Percentiles rank a stretch among this genome's conserved stretches.
Evolutionary conservation across 164 flowering plant species (phyloP).

Genomic region (Paratinospora sagittata): DNA sequence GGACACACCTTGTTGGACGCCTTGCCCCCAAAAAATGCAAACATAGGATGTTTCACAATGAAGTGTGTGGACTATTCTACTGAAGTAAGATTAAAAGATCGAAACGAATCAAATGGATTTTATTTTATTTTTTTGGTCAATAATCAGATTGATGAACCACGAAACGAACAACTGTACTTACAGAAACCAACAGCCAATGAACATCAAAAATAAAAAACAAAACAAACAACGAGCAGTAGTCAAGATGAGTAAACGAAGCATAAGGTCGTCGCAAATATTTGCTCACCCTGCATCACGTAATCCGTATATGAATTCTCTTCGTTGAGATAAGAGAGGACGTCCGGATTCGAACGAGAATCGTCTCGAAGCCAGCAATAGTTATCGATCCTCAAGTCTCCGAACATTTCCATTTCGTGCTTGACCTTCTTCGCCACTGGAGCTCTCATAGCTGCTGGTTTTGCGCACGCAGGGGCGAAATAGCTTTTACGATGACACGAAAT

Average conservation of each 20-base stretch:
- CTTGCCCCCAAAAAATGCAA: neutral
- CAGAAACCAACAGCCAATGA: neutral
- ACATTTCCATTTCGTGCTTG: constrained; percentile 74
- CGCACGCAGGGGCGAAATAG: neutral
- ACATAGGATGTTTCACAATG: too few relatives aligned
- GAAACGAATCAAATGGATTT: too few relatives aligned
- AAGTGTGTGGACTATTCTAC: neutral
- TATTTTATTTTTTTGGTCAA: too few relatives aligned
- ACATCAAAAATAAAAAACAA: neutral
- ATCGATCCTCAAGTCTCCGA: constrained; percentile 77
- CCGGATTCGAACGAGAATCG: constrained; percentile 70
- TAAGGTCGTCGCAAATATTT: neutral
- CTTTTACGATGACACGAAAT: neutral
- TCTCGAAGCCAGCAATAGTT: constrained; percentile 95
- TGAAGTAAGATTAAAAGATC: neutral
- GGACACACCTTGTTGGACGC: neutral
- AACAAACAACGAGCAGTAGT: neutral
- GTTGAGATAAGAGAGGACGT: constrained; percentile 50
- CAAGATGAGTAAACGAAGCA: neutral
- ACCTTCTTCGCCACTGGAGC: constrained; percentile 72
- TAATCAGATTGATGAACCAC: neutral
- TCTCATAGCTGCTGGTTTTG: constrained; percentile 12
- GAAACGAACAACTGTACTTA: neutral
- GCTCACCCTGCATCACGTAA: constrained; percentile 56
- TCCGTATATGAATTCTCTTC: constrained; percentile 66